A percentile compares a stretch with the other conserved stretches of the same genome.
These are phyloP conservation scores for Aspergillus cejpii DNA, from an alignment of 2,329 filamentous ascomycete species.

Conservation along the genomic window DNA sequence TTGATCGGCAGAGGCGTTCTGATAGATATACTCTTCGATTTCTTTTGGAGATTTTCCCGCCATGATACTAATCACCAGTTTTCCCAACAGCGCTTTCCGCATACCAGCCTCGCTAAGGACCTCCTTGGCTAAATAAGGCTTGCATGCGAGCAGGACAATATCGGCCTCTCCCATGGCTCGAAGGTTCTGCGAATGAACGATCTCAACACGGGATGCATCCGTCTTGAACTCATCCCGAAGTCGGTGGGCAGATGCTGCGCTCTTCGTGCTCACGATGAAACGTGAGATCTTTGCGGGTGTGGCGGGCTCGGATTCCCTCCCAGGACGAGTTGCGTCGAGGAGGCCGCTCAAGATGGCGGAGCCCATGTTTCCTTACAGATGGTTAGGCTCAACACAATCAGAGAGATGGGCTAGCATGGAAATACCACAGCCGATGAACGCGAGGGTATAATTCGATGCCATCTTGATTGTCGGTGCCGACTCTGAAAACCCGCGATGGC, in stretches of 20 bases:
- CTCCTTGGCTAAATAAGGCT: slow-evolving; percentile 41
- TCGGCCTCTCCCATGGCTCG: slow-evolving; percentile 32
- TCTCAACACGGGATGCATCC: slow-evolving; percentile 25
- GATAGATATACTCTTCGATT: slow-evolving; percentile 28
- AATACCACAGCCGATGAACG: slow-evolving; percentile 18
- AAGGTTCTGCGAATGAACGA: slow-evolving; percentile 31
- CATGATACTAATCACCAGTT: slow-evolving; percentile 46
- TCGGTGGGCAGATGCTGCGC: slow-evolving; percentile 28
- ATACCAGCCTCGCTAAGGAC: slow-evolving; percentile 36
- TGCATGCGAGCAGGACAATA: slow-evolving; percentile 43
- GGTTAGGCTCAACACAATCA: not conserved
- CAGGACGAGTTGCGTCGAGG: slow-evolving; percentile 20
- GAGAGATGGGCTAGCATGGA: not conserved
- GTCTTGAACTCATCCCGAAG: slow-evolving; percentile 26
- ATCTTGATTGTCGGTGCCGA: not conserved
- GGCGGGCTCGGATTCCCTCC: not conserved
- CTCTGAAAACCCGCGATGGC: too few species aligned
- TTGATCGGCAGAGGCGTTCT: not conserved
- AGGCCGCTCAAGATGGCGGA: slow-evolving; percentile 33
- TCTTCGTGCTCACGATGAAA: slow-evolving; percentile 41
- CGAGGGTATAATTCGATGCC: slow-evolving; percentile 8
- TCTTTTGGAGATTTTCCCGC: slow-evolving; percentile 41
- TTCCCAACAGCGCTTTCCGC: slow-evolving; percentile 35
- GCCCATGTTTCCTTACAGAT: slow-evolving; percentile 33
- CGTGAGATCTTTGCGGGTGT: slow-evolving; percentile 6